Evolutionary conservation across 176 grass and related monocot genomes (phyloP).

Genomic region (Tuctoria greenei): DNA sequence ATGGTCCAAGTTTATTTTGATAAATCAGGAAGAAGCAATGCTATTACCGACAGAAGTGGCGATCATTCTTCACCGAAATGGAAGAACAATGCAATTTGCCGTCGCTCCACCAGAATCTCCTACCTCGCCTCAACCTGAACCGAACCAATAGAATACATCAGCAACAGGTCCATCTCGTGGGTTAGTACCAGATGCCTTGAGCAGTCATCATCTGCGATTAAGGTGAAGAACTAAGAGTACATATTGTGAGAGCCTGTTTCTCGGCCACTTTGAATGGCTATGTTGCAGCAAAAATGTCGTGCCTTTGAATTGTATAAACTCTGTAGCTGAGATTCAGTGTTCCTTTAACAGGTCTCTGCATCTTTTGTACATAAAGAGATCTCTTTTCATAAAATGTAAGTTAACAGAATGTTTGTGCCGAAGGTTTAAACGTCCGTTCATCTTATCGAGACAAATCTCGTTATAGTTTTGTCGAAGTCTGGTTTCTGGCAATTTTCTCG

Average conservation of each 20-base stretch:
- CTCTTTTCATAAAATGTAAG: conserved; percentile 25
- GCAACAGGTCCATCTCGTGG: not conserved
- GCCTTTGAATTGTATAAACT: conserved; percentile 20
- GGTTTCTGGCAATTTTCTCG: too few relatives aligned
- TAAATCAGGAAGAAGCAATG: conserved; percentile 59
- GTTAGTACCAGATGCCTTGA: not conserved
- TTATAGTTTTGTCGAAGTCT: too few relatives aligned
- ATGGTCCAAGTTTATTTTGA: conserved; percentile 1
- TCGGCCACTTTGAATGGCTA: not conserved
- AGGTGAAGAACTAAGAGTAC: conserved; percentile 11
- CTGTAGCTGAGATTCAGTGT: conserved; percentile 31
- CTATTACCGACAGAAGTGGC: conserved; percentile 69
- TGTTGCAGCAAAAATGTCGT: conserved; percentile 22
- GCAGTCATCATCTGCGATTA: conserved; percentile 10
- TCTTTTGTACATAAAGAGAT: conserved; percentile 43
- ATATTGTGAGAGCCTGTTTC: conserved; percentile 17
- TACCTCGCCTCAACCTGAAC: conserved; percentile 43
- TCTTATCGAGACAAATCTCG: not conserved
- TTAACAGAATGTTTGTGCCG: conserved; percentile 2
- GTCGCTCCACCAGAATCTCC: conserved; percentile 54
- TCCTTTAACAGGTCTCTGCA: conserved; percentile 24
- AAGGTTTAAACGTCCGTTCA: not conserved
- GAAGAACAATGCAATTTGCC: conserved; percentile 60
- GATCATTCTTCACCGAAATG: conserved; percentile 63
- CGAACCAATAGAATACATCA: conserved; percentile 43